Conservation (phyloP, 2,329 filamentous ascomycete species). For the Aspergillus piperis region DNA sequence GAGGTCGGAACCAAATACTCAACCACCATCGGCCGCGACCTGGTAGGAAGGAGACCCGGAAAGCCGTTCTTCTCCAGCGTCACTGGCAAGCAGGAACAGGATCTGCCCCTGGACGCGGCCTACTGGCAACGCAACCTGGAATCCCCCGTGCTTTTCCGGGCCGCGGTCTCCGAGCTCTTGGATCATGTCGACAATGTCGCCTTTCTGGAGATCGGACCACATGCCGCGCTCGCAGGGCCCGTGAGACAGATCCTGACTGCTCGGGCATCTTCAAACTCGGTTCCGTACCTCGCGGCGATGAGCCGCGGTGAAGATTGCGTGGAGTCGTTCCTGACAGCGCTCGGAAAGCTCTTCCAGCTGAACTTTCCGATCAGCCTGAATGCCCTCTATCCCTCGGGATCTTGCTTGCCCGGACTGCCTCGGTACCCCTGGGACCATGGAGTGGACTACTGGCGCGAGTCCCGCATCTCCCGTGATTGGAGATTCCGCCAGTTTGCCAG, state of each 20-base stretch:
- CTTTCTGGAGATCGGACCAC: constrained; percentile 39
- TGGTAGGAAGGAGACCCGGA: not conserved
- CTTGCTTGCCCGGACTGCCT: not conserved
- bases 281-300: not conserved
- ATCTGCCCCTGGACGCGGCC: constrained; percentile 1
- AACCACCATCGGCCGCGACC: not conserved
- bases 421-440: not conserved
- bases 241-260: constrained; percentile 14
- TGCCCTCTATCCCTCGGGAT: not conserved
- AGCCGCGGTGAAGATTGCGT: not conserved
- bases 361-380: not conserved
- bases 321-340: not conserved
- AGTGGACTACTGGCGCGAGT: not conserved
- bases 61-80: constrained; percentile 20
- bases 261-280: not conserved
- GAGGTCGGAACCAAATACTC: constrained; percentile 15
- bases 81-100: not conserved
- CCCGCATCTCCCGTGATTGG: not conserved
- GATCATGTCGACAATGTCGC: constrained; percentile 15
- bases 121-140: constrained; percentile 27
- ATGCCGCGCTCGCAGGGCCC: constrained; percentile 38
- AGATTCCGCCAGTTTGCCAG: not conserved
- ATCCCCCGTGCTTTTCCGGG: constrained; percentile 22
- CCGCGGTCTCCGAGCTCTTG: constrained; percentile 15
- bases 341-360: not conserved